Evolutionary conservation across 1,284 basidiomycete species (phyloP), one percentile per base, ranked within the genome.

Genomic region (Naganishia liquefaciens): DNA sequence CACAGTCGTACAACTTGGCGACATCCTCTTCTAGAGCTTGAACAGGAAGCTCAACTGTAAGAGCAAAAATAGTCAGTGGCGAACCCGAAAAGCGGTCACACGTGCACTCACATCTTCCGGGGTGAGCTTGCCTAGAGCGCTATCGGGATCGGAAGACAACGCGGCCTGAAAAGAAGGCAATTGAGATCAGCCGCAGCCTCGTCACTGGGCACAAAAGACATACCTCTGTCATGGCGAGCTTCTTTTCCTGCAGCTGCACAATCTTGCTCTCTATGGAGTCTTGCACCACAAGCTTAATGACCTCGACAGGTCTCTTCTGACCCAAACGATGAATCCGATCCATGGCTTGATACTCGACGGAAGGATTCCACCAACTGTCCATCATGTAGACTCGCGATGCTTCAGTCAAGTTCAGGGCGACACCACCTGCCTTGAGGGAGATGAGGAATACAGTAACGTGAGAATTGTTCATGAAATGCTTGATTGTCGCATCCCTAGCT

Each of bases 381-480:
- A 89, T 90, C 65, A 91, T 83, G 65, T 69, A 69, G 33, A 95
- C 92, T 53, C 91, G 88, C 25, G 88, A 91, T 0, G 93, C 93
- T 77, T 94, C 93, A 0, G 92, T 94, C 72, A 97, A 77, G 76
- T 97, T 96, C 54, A 79, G 62, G 3, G 94, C 93, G 0, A 96
- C 93, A 77, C 95, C 94, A 50, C 95, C 95, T 0, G 96, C 95
- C 79, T 98, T 99, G 74, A 99, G 80, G 19, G 83, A 85, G 64
- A 99, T 93, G 42, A 99, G 84, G 82, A 99, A 99, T 15, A 99
- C 91, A 4, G 93, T 97, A 46, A 97, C 92, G 65, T 92, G 86
- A 2, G 93, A 88, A 71, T 92, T 97, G 74, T 89, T 90, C 89
- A 93, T 95, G 77, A 96, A 96, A 76, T 96, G 86, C 77, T 93